Evolutionary conservation across 78 protist species (phyloP).

Genomic region (slime mould (Dictyostelium discoideum)): DNA sequence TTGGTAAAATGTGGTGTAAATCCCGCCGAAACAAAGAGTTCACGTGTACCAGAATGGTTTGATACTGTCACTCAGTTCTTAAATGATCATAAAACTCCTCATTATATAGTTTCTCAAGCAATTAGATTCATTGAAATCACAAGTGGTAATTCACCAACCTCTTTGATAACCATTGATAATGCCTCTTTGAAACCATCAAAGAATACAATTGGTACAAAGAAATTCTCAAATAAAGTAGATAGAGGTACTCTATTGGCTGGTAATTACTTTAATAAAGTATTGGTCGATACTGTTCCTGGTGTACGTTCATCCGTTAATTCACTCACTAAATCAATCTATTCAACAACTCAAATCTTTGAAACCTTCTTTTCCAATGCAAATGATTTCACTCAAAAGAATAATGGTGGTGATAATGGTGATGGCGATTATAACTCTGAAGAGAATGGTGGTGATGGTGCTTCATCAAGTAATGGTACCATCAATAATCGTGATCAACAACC

Average conservation of each 20-base stretch:
- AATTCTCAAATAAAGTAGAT: slow-evolving; percentile 60
- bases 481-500: slow-evolving; percentile 8
- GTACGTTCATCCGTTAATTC: neutral
- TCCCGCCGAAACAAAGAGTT: slow-evolving; percentile 55
- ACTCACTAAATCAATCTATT: slow-evolving; percentile 57
- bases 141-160: slow-evolving; percentile 48
- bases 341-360: slow-evolving; percentile 68
- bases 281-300: slow-evolving; percentile 20
- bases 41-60: slow-evolving; percentile 68
- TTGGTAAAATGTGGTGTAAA: slow-evolving; percentile 67
- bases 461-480: slow-evolving; percentile 18
- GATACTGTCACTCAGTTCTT: slow-evolving; percentile 54
- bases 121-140: slow-evolving; percentile 55
- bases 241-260: slow-evolving; percentile 44
- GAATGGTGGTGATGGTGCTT: neutral
- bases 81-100: slow-evolving; percentile 71
- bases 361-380: slow-evolving; percentile 56
- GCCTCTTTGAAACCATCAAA: slow-evolving; percentile 59
- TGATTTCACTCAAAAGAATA: neutral
- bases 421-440: neutral
- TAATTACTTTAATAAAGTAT: slow-evolving; percentile 20
- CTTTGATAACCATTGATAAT: slow-evolving; percentile 33
- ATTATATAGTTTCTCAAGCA: slow-evolving; percentile 54
- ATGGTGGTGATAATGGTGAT: neutral
- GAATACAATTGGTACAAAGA: neutral